Conservation (phyloP, 306 rosid genomes). For the Rosa persica region DNA sequence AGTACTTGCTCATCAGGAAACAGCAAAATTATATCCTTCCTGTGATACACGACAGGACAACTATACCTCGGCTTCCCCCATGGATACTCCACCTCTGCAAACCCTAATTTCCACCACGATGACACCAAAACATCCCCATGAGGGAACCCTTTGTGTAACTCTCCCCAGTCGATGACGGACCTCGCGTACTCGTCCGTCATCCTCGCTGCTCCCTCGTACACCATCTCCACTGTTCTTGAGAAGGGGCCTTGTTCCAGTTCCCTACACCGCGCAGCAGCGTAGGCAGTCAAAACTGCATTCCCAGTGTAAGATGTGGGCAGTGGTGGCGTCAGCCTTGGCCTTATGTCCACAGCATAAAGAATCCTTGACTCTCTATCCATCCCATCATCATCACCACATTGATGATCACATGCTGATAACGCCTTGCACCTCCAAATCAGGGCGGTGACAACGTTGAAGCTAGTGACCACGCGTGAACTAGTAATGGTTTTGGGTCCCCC, state of each 20-base stretch:
- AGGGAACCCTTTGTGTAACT: constrained; percentile 60
- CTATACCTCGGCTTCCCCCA: constrained; percentile 81
- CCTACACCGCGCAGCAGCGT: constrained; percentile 38
- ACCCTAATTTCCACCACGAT: constrained; percentile 79
- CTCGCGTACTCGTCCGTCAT: constrained; percentile 62
- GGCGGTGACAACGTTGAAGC: constrained; percentile 62
- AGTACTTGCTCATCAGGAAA: constrained; percentile 49
- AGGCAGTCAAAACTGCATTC: constrained; percentile 47
- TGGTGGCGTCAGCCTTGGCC: constrained; percentile 46
- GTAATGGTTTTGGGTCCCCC: neutral
- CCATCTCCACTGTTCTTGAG: constrained; percentile 53
- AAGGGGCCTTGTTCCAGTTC: constrained; percentile 40
- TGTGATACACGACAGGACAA: constrained; percentile 58
- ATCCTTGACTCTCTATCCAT: constrained; percentile 44
- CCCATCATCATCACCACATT: neutral
- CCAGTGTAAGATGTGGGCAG: constrained; percentile 39
- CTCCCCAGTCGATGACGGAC: constrained; percentile 73
- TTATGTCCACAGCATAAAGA: constrained; percentile 63
- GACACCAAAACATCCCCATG: constrained; percentile 72
- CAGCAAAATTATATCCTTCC: constrained; percentile 61
- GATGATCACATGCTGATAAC: constrained; percentile 40
- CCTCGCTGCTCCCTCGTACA: constrained; percentile 53
- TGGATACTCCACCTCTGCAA: constrained; percentile 70
- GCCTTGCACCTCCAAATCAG: constrained; percentile 73
- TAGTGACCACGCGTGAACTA: constrained; percentile 9